Conservation (phyloP, 805 yeast species). For the Candida ulmi region DNA sequence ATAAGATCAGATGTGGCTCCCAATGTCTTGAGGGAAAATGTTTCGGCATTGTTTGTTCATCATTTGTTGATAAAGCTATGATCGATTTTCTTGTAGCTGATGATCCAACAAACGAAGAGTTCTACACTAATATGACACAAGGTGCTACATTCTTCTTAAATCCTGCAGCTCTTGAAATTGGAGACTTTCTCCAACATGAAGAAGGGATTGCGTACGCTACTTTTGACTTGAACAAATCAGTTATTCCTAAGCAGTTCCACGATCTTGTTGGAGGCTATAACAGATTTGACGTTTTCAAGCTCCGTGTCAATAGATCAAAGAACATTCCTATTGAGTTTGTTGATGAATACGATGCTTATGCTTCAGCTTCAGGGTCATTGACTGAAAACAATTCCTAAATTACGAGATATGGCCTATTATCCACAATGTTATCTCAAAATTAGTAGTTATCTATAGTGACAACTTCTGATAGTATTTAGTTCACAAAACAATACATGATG, state of each 20-base stretch:
- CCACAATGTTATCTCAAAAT: no score
- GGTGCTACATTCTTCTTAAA: slow-evolving; percentile 19
- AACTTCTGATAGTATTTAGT: no score
- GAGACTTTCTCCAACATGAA: slow-evolving; percentile 16
- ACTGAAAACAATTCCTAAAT: no score
- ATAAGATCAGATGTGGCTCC: slow-evolving; percentile 19
- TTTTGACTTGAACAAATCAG: slow-evolving; percentile 18
- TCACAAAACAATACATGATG: no score
- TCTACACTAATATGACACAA: slow-evolving; percentile 15
- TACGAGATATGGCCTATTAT: no score
- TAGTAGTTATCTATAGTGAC: no score
- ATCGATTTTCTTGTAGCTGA: slow-evolving; percentile 18
- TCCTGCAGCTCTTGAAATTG: slow-evolving; percentile 21
- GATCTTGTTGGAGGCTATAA: slow-evolving; percentile 22
- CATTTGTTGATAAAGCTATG: slow-evolving; percentile 16
- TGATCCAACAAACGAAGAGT: slow-evolving; percentile 18
- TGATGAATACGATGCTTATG: no score
- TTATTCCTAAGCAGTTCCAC: slow-evolving; percentile 23
- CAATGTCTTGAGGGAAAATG: slow-evolving; percentile 23
- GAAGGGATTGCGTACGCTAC: slow-evolving; percentile 24
- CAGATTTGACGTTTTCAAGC: slow-evolving; percentile 21
- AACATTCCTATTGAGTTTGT: slow-evolving; percentile 11
- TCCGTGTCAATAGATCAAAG: slow-evolving; percentile 11
- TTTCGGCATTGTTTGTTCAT: slow-evolving; percentile 20
- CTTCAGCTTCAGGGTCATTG: no score